These are phyloP conservation scores for Flaveria trinervia DNA, from an alignment of 129 eudicot genomes.

Conservation along the genomic window DNA sequence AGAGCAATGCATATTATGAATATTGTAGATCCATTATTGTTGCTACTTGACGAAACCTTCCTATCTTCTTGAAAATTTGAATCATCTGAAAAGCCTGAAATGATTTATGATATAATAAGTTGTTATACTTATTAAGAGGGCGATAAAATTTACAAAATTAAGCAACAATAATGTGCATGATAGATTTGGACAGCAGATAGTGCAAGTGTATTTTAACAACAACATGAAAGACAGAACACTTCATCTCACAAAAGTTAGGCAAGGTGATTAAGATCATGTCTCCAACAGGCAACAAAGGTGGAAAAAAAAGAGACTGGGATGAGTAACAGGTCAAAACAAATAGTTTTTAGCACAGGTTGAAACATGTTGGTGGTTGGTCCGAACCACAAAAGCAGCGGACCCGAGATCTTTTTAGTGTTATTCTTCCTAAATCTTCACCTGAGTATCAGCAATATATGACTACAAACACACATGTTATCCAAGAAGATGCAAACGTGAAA, in stretches of 20 bases:
- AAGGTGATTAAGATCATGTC: not conserved
- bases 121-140: not conserved
- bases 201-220: not conserved
- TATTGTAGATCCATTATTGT: constrained; percentile 50
- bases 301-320: not conserved
- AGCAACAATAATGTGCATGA: not conserved
- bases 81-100: constrained; percentile 69
- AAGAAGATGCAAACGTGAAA: not conserved
- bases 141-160: constrained; percentile 1
- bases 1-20: constrained; percentile 52
- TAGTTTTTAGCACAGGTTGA: not conserved
- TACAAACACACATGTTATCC: not conserved
- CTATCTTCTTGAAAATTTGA: constrained; percentile 43
- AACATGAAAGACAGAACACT: not conserved
- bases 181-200: not conserved
- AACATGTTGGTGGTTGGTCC: not conserved
- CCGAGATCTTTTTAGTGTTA: not conserved
- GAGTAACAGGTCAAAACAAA: not conserved
- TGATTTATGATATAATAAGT: constrained; percentile 7
- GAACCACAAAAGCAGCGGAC: not conserved
- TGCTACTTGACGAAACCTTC: constrained; percentile 45
- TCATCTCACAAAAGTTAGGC: not conserved
- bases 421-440: not conserved
- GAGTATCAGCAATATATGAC: not conserved
- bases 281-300: not conserved